phyloP scores from a whole-genome alignment of 495 filamentous ascomycete species.

The Lentithecium fluviatile region DNA sequence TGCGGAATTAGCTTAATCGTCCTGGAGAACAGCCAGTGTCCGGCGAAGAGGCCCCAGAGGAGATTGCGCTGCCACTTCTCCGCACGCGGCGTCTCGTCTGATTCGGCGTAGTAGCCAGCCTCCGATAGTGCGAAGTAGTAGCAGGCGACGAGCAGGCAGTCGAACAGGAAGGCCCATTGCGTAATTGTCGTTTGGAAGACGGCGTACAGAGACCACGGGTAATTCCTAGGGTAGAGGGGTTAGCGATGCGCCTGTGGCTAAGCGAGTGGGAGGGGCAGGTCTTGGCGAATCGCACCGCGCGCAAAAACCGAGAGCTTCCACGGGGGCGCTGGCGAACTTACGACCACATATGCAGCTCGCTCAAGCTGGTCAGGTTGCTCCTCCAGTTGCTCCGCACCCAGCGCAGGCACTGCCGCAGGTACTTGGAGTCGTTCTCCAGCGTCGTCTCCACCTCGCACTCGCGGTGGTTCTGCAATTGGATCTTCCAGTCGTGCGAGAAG shows the following conservation, averaged over 20 bases:
- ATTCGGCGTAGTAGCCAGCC: constrained; percentile 30
- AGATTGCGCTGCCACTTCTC: constrained; percentile 10
- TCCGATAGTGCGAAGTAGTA: constrained; percentile 34
- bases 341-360: constrained; percentile 53
- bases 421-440: constrained; percentile 56
- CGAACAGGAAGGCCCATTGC: constrained; percentile 58
- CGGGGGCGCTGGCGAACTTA: constrained; percentile 39
- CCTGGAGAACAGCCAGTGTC: constrained; percentile 53
- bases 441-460: constrained; percentile 61
- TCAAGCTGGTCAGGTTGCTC: constrained; percentile 58
- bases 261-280: constrained; percentile 8
- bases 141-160: constrained; percentile 49
- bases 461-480: constrained; percentile 60
- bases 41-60: constrained; percentile 30
- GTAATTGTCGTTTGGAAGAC: constrained; percentile 60
- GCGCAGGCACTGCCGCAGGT: constrained; percentile 58
- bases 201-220: constrained; percentile 63
- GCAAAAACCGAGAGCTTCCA: not conserved
- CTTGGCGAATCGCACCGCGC: constrained; percentile 28
- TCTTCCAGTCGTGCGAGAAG: constrained; percentile 56
- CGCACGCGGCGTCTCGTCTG: not conserved
- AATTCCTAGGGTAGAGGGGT: constrained; percentile 39
- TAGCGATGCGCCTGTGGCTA: constrained; percentile 6
- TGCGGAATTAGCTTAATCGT: constrained; percentile 61
- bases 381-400: constrained; percentile 68